phyloP scores from a whole-genome alignment of 2,329 filamentous ascomycete species.

The Trichoderma sp. region DNA sequence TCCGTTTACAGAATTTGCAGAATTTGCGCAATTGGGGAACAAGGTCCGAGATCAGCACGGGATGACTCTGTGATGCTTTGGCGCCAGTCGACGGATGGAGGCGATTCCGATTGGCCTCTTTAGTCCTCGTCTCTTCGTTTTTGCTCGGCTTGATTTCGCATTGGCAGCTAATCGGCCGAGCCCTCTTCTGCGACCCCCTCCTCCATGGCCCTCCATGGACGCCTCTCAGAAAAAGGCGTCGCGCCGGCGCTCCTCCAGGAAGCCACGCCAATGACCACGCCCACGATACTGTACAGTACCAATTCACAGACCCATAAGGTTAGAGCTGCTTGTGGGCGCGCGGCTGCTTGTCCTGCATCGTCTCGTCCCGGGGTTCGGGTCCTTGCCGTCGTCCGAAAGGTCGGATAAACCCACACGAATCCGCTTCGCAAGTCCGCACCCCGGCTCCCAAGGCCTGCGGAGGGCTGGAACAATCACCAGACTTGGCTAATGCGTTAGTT shows the following conservation, averaged over 20 bases:
- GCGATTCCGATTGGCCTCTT: slow-evolving; percentile 11
- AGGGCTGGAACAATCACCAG: slow-evolving; percentile 11
- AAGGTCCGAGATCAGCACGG: slow-evolving; percentile 1
- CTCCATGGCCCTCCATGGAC: background rate
- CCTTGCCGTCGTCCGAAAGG: slow-evolving; percentile 12
- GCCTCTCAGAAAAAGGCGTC: slow-evolving; percentile 19
- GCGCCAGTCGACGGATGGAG: background rate
- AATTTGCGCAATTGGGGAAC: background rate
- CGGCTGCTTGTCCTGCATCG: background rate
- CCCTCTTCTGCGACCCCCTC: background rate
- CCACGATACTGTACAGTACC: background rate
- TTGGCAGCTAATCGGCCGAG: background rate
- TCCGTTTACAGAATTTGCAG: background rate
- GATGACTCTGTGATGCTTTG: background rate
- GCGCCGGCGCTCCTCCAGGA: slow-evolving; percentile 11
- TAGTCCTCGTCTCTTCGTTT: background rate
- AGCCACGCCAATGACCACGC: background rate
- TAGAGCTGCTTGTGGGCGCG: background rate
- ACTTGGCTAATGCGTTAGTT: background rate
- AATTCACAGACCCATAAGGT: background rate
- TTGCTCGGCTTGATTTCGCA: background rate
- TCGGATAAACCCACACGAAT: slow-evolving; percentile 16
- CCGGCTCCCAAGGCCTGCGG: background rate
- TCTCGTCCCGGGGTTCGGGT: slow-evolving; percentile 13
- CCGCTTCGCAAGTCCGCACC: slow-evolving; percentile 17